These are phyloP conservation scores for Lathyrus aphaca DNA, from an alignment of 306 rosid species.

Conservation along the genomic window DNA sequence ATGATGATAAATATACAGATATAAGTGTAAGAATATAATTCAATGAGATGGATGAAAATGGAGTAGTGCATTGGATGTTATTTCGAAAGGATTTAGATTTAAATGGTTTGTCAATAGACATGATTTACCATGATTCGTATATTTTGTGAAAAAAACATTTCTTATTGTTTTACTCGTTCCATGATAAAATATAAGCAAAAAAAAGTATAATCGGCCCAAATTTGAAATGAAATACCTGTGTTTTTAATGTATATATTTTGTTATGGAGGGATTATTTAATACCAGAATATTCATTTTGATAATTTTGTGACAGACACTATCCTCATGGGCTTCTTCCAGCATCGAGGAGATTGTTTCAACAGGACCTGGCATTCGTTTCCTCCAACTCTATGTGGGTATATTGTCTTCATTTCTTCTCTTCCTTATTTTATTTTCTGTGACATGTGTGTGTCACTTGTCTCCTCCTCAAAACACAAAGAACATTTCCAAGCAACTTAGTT, in stretches of 20 bases:
- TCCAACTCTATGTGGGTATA: constrained; percentile 77
- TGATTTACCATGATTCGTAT: no score
- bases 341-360: constrained; percentile 95
- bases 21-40: no score
- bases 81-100: no score
- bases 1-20: no score
- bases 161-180: no score
- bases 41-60: no score
- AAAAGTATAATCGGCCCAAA: not conserved
- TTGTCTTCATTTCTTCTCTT: constrained; percentile 8
- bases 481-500: not conserved
- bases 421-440: constrained; percentile 14
- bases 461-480: not conserved
- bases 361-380: constrained; percentile 92
- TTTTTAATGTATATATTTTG: no score
- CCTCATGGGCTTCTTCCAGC: constrained; percentile 92
- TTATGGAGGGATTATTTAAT: not conserved
- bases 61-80: no score
- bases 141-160: no score
- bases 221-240: not conserved
- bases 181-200: no score
- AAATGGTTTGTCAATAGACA: no score
- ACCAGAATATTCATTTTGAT: constrained; percentile 23
- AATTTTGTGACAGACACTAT: constrained; percentile 63
- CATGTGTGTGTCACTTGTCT: not conserved